Percentiles rank a stretch among this genome's conserved stretches.
phyloP scores from a whole-genome alignment of 192 early-diverging fungal genomes.

The Lobosporangium transversale region DNA sequence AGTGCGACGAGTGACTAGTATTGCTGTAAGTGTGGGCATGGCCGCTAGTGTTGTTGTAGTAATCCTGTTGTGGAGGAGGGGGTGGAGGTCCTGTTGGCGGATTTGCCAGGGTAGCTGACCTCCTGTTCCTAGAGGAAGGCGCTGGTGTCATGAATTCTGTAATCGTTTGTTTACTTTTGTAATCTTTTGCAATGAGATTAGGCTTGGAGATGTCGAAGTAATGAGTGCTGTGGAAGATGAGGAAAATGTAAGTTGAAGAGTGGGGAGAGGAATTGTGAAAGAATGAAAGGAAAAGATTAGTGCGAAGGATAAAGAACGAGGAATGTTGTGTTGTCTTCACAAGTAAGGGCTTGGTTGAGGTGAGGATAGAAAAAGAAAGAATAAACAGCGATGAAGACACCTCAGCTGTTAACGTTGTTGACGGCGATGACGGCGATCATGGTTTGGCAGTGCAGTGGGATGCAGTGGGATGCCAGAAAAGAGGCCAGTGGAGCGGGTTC shows the following conservation, averaged over 20 bases:
- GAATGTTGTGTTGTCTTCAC: neutral
- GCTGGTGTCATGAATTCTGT: slow-evolving; percentile 28
- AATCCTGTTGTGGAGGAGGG: slow-evolving; percentile 1
- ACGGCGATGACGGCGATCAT: too few relatives aligned
- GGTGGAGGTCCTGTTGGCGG: slow-evolving; percentile 34
- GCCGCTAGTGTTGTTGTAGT: neutral
- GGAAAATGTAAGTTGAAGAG: neutral
- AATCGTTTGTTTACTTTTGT: neutral
- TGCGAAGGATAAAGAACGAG: too few relatives aligned
- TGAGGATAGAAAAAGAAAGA: neutral
- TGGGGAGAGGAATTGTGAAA: too few relatives aligned
- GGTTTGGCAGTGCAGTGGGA: neutral
- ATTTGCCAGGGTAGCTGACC: slow-evolving; percentile 35
- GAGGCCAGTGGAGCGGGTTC: neutral
- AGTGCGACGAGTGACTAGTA: slow-evolving; percentile 19
- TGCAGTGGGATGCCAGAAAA: neutral
- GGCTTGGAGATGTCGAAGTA: neutral
- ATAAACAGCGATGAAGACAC: too few relatives aligned
- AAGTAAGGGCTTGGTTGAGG: neutral
- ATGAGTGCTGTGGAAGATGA: neutral
- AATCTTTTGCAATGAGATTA: neutral
- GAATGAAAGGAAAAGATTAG: too few relatives aligned
- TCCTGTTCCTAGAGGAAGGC: slow-evolving; percentile 27
- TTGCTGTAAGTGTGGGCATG: slow-evolving; percentile 4
- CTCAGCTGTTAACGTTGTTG: too few relatives aligned